Conservation (phyloP, 2,329 filamentous ascomycete species). For the Fusarium bactridioides region DNA sequence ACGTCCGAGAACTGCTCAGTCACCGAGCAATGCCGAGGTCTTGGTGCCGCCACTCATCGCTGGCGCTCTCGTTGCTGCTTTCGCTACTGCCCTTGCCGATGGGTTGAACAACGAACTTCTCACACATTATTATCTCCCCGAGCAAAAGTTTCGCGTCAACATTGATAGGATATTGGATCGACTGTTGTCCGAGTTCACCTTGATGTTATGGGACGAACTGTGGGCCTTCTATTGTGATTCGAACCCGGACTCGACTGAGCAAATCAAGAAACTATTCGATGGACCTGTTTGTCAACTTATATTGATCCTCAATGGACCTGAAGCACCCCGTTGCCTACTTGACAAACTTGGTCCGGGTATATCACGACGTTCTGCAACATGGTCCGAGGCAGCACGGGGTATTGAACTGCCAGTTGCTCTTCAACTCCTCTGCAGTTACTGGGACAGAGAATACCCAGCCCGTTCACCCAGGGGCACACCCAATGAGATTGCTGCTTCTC, state of each 20-base stretch:
- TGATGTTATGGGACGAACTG: conserved; percentile 48
- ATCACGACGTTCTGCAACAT: conserved; percentile 44
- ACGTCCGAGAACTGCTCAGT: conserved; percentile 41
- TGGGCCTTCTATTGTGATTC: conserved; percentile 45
- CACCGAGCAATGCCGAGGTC: conserved; percentile 44
- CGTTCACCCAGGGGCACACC: conserved; percentile 46
- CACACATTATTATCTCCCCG: conserved; percentile 48
- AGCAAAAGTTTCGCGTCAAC: conserved; percentile 46
- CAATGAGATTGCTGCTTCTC: conserved; percentile 45
- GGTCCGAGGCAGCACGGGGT: conserved; percentile 45
- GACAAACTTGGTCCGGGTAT: conserved; percentile 48
- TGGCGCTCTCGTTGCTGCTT: conserved; percentile 47
- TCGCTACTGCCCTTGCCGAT: conserved; percentile 47
- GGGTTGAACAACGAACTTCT: conserved; percentile 48
- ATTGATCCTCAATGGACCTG: conserved; percentile 48
- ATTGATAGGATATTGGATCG: conserved; percentile 49
- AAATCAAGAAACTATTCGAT: conserved; percentile 47
- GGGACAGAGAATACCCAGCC: conserved; percentile 47
- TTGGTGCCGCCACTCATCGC: conserved; percentile 48
- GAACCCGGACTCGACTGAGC: conserved; percentile 41
- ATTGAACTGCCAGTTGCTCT: conserved; percentile 48
- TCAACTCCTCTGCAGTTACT: conserved; percentile 48
- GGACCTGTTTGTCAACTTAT: conserved; percentile 50
- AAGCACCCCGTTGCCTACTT: conserved; percentile 46
- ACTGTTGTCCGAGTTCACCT: conserved; percentile 45